These are phyloP conservation scores for Umbelopsis isabellina DNA, from an alignment of 192 early-diverging fungal genomes.

Conservation along the genomic window DNA sequence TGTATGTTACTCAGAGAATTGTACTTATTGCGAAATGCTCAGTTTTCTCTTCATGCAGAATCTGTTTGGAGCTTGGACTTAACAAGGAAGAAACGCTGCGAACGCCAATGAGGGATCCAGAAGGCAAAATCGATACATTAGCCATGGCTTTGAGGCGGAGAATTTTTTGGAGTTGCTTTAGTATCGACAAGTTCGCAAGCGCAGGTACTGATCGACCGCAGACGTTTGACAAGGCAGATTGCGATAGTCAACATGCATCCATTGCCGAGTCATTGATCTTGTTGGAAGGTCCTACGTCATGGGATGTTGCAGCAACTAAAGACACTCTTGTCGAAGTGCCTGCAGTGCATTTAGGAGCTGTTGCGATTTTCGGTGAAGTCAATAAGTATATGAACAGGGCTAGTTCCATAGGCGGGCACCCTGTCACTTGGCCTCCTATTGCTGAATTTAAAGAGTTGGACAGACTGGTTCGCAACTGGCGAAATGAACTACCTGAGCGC, in stretches of 20 bases:
- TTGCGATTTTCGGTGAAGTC: slow-evolving; percentile 37
- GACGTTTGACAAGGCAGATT: slow-evolving; percentile 51
- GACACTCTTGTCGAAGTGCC: slow-evolving; percentile 30
- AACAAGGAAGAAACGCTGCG: slow-evolving; percentile 45
- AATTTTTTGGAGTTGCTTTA: slow-evolving; percentile 56
- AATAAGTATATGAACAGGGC: slow-evolving; percentile 29
- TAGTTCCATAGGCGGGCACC: neutral
- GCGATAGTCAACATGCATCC: slow-evolving; percentile 34
- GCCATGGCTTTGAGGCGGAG: slow-evolving; percentile 42
- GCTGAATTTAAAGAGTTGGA: slow-evolving; percentile 26
- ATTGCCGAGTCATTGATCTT: slow-evolving; percentile 26
- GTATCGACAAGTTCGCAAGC: slow-evolving; percentile 49
- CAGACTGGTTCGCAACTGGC: slow-evolving; percentile 21
- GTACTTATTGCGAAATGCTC: neutral
- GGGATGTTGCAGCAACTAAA: slow-evolving; percentile 11
- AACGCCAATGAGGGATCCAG: slow-evolving; percentile 38
- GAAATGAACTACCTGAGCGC: slow-evolving; percentile 13
- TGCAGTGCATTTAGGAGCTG: slow-evolving; percentile 15
- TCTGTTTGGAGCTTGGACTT: slow-evolving; percentile 54
- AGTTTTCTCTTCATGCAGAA: slow-evolving; percentile 15
- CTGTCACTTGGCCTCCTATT: slow-evolving; percentile 34
- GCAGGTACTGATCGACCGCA: slow-evolving; percentile 47
- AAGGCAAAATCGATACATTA: slow-evolving; percentile 44
- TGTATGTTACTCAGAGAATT: neutral
- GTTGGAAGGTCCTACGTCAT: slow-evolving; percentile 24